Percentiles rank a stretch among this genome's conserved stretches.
Conservation (phyloP, 1,284 basidiomycete genomes). For the Thelephora terrestris region DNA sequence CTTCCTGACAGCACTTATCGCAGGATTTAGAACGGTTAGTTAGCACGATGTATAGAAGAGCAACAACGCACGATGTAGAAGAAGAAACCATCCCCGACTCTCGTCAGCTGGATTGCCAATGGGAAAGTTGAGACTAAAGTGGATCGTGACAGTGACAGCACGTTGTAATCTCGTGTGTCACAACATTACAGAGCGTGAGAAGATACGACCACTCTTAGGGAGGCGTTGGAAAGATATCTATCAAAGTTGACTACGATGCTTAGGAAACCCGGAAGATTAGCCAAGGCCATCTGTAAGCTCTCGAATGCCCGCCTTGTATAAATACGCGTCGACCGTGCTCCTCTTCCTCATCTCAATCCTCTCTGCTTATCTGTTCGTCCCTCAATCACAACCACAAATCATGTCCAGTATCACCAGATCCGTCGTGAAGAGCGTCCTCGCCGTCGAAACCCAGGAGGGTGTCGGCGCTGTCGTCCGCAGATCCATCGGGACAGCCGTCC, state of each 20-base stretch:
- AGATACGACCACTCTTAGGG: no score
- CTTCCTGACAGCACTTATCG: no score
- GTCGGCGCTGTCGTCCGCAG: constrained; percentile 82
- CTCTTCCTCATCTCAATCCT: background rate
- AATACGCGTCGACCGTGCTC: background rate
- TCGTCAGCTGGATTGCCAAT: no score
- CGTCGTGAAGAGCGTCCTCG: constrained; percentile 67
- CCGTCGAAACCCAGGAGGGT: constrained; percentile 73
- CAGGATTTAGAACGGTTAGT: no score
- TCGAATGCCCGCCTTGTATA: background rate
- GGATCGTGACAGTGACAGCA: no score
- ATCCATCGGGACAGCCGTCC: constrained; percentile 69
- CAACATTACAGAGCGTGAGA: no score
- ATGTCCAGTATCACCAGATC: background rate
- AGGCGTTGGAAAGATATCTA: background rate
- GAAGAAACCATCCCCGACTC: no score
- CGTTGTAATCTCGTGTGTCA: no score
- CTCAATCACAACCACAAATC: background rate
- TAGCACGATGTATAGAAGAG: no score
- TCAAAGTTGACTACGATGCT: background rate
- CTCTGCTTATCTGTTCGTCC: constrained; percentile 1
- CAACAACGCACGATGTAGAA: no score
- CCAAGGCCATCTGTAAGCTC: background rate
- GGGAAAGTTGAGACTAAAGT: no score
- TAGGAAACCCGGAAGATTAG: background rate